A percentile compares a stretch with the other conserved stretches of the same genome.
phyloP scores from a whole-genome alignment of 176 grass and related monocot genomes.

The Phoenix roebelenii region DNA sequence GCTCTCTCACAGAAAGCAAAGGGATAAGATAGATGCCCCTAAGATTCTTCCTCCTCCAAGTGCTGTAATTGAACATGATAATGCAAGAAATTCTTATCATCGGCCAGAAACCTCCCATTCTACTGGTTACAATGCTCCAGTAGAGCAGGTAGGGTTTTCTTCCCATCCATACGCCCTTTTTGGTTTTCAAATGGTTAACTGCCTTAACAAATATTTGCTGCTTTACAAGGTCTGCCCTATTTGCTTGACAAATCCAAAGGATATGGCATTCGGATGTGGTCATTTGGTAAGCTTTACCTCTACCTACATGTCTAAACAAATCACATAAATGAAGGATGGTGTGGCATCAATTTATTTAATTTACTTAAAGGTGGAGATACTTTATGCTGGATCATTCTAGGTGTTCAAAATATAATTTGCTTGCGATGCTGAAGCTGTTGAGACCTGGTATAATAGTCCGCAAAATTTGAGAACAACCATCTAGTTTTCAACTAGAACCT shows the following conservation, averaged over 20 bases:
- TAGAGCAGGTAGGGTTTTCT: constrained; percentile 45
- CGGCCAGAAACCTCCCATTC: constrained; percentile 17
- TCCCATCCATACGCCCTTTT: neutral
- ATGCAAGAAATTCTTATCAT: constrained; percentile 30
- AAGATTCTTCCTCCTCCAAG: constrained; percentile 75
- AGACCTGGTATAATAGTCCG: too few species aligned
- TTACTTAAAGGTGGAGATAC: too few species aligned
- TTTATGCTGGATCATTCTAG: too few species aligned
- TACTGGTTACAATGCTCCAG: constrained; percentile 20
- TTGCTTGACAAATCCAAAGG: constrained; percentile 83
- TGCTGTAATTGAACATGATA: constrained; percentile 52
- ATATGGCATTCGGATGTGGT: constrained; percentile 94
- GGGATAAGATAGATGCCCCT: constrained; percentile 21
- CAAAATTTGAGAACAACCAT: too few species aligned
- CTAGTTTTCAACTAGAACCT: too few species aligned
- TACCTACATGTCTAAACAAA: neutral
- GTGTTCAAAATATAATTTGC: too few species aligned
- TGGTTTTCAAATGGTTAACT: neutral
- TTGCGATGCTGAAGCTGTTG: too few species aligned
- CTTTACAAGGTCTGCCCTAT: constrained; percentile 70
- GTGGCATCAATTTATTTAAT: too few species aligned
- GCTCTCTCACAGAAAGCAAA: constrained; percentile 30
- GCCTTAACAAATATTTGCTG: constrained; percentile 9
- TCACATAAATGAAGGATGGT: neutral
- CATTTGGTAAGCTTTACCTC: constrained; percentile 62